Conservation (phyloP, 1,284 basidiomycete species). For the Ceratobasidium sp. region DNA sequence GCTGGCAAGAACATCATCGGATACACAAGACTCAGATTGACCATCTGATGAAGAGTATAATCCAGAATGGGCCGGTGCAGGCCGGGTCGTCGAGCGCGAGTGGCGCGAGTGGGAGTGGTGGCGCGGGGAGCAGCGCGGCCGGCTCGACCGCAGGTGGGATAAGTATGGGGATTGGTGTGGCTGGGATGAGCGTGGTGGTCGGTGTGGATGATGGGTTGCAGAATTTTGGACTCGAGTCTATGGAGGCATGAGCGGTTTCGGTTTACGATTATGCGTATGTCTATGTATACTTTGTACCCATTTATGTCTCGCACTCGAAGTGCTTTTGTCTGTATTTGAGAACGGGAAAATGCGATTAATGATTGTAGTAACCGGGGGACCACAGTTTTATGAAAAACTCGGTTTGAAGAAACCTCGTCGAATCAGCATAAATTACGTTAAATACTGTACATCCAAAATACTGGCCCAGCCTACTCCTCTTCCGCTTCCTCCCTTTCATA, state of each 20-base stretch:
- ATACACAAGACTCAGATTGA: constrained; percentile 85
- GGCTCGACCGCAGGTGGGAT: constrained; percentile 1
- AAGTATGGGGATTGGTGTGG: constrained; percentile 6
- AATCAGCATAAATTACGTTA: constrained; percentile 14
- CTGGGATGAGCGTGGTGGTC: neutral
- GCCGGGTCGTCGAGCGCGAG: neutral
- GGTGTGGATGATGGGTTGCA: constrained; percentile 18
- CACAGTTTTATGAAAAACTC: neutral
- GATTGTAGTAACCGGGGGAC: neutral
- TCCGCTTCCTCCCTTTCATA: constrained; percentile 22
- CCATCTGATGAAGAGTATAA: constrained; percentile 70
- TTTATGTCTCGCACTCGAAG: neutral
- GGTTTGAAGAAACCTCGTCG: neutral
- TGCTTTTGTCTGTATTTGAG: constrained; percentile 9
- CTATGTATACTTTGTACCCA: constrained; percentile 11
- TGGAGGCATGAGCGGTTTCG: constrained; percentile 9
- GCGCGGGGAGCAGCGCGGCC: no score
- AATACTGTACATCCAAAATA: neutral
- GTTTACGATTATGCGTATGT: constrained; percentile 21
- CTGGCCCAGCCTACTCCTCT: constrained; percentile 12
- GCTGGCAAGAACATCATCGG: constrained; percentile 87
- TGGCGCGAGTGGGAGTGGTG: neutral
- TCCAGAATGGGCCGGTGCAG: constrained; percentile 60
- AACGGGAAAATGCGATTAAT: neutral
- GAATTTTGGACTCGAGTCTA: constrained; percentile 17